Conservation (phyloP, 192 early-diverging fungal species). For the Powellomyces hirtus region DNA sequence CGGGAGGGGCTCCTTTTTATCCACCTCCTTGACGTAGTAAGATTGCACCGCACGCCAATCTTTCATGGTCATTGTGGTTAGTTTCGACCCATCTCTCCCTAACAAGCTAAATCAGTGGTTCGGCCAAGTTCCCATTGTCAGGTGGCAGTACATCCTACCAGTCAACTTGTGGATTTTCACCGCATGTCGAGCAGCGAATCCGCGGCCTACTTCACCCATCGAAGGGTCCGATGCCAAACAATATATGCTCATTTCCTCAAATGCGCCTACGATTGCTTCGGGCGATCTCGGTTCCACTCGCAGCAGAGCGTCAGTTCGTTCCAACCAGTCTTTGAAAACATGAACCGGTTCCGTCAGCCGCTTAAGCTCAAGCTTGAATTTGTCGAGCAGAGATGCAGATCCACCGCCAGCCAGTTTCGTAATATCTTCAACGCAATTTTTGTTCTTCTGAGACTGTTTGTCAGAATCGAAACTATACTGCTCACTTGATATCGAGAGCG, state of each 20-base stretch:
- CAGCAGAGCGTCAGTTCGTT: slow-evolving; percentile 34
- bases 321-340: slow-evolving; percentile 67
- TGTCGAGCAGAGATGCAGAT: slow-evolving; percentile 49
- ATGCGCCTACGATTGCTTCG: slow-evolving; percentile 40
- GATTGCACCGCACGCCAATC: slow-evolving; percentile 47
- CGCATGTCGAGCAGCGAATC: slow-evolving; percentile 41
- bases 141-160: slow-evolving; percentile 34
- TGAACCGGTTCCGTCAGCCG: slow-evolving; percentile 69
- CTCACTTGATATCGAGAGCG: slow-evolving; percentile 68
- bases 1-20: slow-evolving; percentile 32
- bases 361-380: slow-evolving; percentile 61
- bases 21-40: slow-evolving; percentile 45
- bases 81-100: slow-evolving; percentile 54
- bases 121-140: too few relatives aligned
- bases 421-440: not conserved
- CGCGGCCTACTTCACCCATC: slow-evolving; percentile 15
- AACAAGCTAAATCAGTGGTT: too few relatives aligned
- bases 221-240: slow-evolving; percentile 38
- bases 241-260: slow-evolving; percentile 52
- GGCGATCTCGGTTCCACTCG: slow-evolving; percentile 20
- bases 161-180: slow-evolving; percentile 38
- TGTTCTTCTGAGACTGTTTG: slow-evolving; percentile 1
- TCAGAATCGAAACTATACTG: slow-evolving; percentile 53
- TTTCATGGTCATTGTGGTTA: slow-evolving; percentile 38
- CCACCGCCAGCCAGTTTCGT: slow-evolving; percentile 15